Conservation (phyloP, 768 basidiomycete species). For the Cyathus striatus region DNA sequence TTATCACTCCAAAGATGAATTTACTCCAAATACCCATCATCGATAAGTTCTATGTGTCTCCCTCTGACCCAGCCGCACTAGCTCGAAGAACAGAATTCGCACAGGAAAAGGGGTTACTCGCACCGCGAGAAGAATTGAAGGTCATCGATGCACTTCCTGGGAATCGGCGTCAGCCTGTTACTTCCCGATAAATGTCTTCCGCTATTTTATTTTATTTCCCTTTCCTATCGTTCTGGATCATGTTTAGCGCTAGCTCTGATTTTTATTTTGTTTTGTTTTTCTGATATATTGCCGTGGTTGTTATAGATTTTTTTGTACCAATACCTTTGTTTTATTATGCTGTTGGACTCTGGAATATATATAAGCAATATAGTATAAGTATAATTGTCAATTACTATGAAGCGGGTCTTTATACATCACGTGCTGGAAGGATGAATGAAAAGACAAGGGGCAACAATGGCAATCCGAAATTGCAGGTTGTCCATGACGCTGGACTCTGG, state of each 20-base stretch:
- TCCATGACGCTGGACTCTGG: no score
- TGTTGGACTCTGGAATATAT: no score
- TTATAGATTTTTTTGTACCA: no score
- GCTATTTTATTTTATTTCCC: not conserved
- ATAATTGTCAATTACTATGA: no score
- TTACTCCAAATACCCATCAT: constrained; percentile 90
- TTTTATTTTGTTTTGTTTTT: not conserved
- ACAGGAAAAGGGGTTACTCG: constrained; percentile 79
- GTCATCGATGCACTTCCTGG: not conserved
- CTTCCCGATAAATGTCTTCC: not conserved
- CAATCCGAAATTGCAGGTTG: no score
- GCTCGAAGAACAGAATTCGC: constrained; percentile 79
- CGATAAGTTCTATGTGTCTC: constrained; percentile 89
- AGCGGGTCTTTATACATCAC: no score
- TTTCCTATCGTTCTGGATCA: not conserved
- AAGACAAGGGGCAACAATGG: no score
- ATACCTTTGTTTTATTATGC: not conserved
- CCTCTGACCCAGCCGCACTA: constrained; percentile 70
- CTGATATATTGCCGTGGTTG: no score
- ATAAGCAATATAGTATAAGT: no score
- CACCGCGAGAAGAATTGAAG: constrained; percentile 37
- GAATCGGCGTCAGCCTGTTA: not conserved
- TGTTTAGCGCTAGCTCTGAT: not conserved
- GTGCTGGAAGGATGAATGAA: no score
- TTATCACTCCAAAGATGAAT: constrained; percentile 96